Conservation (phyloP, 768 basidiomycete species). For the Podaxis sp. region DNA sequence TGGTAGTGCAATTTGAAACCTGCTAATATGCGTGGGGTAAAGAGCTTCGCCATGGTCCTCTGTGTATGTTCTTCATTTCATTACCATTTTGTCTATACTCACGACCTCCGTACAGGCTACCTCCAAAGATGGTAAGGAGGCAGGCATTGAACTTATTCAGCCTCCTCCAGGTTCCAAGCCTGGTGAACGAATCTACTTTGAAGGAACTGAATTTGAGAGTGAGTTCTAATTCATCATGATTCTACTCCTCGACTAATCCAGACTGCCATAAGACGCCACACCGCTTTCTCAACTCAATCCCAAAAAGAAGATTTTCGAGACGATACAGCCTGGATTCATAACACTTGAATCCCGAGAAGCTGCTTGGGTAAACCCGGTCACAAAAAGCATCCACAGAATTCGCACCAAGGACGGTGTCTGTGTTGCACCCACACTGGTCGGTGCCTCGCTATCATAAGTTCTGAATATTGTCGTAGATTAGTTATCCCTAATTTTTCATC, state of each 20-base stretch:
- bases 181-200: conserved; percentile 94
- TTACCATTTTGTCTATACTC: background rate
- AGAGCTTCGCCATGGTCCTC: conserved; percentile 98
- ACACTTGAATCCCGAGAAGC: conserved; percentile 87
- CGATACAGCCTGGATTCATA: conserved; percentile 93
- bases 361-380: conserved; percentile 87
- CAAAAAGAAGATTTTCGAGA: conserved; percentile 99
- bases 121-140: conserved; percentile 86
- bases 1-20: conserved; percentile 90
- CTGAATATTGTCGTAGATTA: background rate
- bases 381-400: conserved; percentile 79
- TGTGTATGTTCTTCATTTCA: conserved; percentile 50
- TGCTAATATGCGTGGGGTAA: conserved; percentile 94
- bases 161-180: conserved; percentile 85
- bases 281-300: conserved; percentile 90
- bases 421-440: conserved; percentile 75
- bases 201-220: conserved; percentile 86
- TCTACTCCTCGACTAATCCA: background rate
- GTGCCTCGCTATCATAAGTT: conserved; percentile 84
- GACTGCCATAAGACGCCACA: conserved; percentile 41
- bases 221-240: conserved; percentile 19
- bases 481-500: background rate
- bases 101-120: conserved; percentile 58
- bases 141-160: conserved; percentile 86
- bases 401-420: conserved; percentile 85